phyloP scores from a whole-genome alignment of 1,139 yeast species.

The Saccharomyces pastorianus region DNA sequence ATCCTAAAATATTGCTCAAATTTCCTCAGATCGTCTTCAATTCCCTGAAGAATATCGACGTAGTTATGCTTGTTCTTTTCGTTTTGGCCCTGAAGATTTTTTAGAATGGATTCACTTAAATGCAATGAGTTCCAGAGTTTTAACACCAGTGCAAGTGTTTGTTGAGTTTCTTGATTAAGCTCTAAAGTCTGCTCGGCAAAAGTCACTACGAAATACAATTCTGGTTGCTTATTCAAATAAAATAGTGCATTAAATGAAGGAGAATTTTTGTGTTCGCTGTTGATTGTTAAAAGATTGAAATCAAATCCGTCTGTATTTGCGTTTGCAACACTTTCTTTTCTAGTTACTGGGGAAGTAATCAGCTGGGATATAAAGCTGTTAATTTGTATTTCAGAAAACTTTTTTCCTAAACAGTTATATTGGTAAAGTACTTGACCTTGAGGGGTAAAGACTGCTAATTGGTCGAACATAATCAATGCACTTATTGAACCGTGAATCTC shows the following conservation, averaged over 20 bases:
- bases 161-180: constrained; percentile 30
- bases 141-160: constrained; percentile 24
- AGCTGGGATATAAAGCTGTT: constrained; percentile 39
- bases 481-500: background rate
- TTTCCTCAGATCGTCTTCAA: constrained; percentile 26
- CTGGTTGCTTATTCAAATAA: constrained; percentile 26
- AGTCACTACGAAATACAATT: constrained; percentile 26
- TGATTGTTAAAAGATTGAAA: background rate
- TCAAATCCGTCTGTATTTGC: constrained; percentile 1
- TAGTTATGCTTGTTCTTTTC: constrained; percentile 21
- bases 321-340: constrained; percentile 17
- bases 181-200: constrained; percentile 30
- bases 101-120: constrained; percentile 22
- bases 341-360: constrained; percentile 26
- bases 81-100: constrained; percentile 26
- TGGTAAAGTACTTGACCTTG: constrained; percentile 54
- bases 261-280: constrained; percentile 12
- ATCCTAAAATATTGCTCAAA: constrained; percentile 30
- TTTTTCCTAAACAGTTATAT: constrained; percentile 37
- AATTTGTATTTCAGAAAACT: constrained; percentile 45
- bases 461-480: constrained; percentile 41
- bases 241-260: constrained; percentile 32
- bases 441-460: constrained; percentile 46
- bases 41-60: constrained; percentile 19
- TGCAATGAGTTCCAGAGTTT: constrained; percentile 26